phyloP scores from a whole-genome alignment of 2,329 filamentous ascomycete species.

The Beauveria pseudobassiana region DNA sequence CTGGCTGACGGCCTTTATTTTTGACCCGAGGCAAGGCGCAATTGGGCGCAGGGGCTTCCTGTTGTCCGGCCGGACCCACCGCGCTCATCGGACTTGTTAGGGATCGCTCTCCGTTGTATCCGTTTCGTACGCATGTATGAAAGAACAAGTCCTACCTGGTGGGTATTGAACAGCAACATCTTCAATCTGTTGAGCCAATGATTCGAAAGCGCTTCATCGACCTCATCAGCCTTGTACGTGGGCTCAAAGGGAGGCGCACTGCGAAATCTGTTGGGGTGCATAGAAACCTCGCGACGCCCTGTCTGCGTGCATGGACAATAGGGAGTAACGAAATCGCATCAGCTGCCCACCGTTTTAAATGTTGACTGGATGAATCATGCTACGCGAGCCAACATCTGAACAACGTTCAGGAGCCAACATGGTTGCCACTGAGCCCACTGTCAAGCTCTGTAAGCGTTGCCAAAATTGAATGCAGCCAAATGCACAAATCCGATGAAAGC shows the following conservation, averaged over 20 bases:
- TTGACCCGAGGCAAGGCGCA: constrained; percentile 4
- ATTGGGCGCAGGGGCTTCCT: background rate
- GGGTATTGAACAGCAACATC: background rate
- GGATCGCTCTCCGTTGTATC: background rate
- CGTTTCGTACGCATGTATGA: background rate
- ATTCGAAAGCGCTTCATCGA: background rate
- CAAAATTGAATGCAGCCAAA: too few species aligned
- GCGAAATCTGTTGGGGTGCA: background rate
- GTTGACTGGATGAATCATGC: background rate
- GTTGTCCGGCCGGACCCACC: background rate
- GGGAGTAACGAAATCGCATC: background rate
- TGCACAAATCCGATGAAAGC: too few species aligned
- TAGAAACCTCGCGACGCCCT: background rate
- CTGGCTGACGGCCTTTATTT: background rate
- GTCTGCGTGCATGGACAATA: background rate
- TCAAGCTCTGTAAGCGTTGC: too few species aligned
- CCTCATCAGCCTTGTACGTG: background rate
- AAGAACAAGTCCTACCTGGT: background rate
- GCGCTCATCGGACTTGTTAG: background rate
- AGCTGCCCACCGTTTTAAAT: background rate
- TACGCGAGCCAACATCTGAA: background rate
- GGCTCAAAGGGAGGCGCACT: background rate
- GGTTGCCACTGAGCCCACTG: too few species aligned
- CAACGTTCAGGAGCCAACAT: too few species aligned
- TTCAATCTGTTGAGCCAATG: background rate